A percentile compares a stretch with the other conserved stretches of the same genome.
Conservation (phyloP, 257 asterid species). For the Avicennia marina region DNA sequence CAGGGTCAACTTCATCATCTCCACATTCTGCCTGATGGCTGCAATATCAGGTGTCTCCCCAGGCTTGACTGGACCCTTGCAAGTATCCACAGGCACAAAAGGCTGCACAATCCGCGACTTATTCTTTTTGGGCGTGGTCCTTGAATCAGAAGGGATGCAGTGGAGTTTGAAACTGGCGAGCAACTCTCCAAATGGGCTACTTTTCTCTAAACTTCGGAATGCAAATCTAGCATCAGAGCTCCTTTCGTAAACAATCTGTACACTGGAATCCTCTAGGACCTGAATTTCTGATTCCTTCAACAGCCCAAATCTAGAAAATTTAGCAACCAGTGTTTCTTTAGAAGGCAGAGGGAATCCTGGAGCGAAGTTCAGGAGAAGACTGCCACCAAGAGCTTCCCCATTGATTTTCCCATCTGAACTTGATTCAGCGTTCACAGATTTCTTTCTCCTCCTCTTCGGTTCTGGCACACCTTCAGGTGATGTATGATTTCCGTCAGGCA, state of each 20-base stretch:
- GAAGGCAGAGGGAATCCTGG: conserved; percentile 40
- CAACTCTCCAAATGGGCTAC: conserved; percentile 49
- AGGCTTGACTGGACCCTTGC: conserved; percentile 11
- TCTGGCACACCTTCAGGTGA: conserved; percentile 24
- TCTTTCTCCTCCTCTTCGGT: conserved; percentile 24
- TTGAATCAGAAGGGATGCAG: conserved; percentile 19
- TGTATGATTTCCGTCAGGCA: conserved; percentile 21
- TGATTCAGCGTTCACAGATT: conserved; percentile 14
- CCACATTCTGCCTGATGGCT: conserved; percentile 58
- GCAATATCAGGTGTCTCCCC: conserved; percentile 39
- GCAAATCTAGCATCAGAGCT: conserved; percentile 57
- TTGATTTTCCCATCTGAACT: conserved; percentile 12
- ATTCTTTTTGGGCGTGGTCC: conserved; percentile 3
- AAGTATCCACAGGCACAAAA: conserved; percentile 17
- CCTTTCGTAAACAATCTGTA: conserved; percentile 44
- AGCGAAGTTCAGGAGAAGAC: conserved; percentile 39
- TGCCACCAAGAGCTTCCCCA: conserved; percentile 36
- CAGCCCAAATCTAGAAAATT: conserved; percentile 50
- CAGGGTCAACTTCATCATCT: conserved; percentile 64
- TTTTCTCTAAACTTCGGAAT: conserved; percentile 47
- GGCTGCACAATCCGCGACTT: conserved; percentile 4
- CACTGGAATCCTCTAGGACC: conserved; percentile 21
- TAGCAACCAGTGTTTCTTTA: conserved; percentile 32
- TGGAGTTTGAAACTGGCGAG: conserved; percentile 39
- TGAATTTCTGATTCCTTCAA: conserved; percentile 49